Evolutionary conservation across 371 early-diverging fungal species (phyloP).

Genomic region (Catenaria anguillulae): DNA sequence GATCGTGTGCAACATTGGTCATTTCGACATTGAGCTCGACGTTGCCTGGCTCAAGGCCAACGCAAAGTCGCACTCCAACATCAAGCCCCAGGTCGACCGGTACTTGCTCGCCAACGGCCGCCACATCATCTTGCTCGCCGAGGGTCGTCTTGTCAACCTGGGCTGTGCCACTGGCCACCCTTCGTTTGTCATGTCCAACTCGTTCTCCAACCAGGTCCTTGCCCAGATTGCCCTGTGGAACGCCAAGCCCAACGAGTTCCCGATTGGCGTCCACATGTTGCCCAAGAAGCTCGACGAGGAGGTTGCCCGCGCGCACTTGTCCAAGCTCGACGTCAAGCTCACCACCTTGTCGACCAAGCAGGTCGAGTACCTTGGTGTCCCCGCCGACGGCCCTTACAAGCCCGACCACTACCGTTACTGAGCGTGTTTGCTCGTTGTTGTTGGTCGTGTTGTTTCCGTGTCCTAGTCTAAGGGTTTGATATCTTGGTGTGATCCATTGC

Average conservation of each 20-base stretch:
- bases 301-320: constrained; percentile 91
- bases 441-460: no score
- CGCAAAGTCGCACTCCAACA: constrained; percentile 71
- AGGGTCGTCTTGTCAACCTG: constrained; percentile 98
- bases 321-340: constrained; percentile 87
- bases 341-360: constrained; percentile 55
- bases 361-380: constrained; percentile 75
- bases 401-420: constrained; percentile 44
- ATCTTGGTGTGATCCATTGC: no score
- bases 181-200: constrained; percentile 97
- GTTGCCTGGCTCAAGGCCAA: constrained; percentile 97
- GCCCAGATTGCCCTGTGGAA: constrained; percentile 96
- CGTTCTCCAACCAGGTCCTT: constrained; percentile 96
- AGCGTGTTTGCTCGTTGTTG: no score
- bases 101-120: constrained; percentile 82
- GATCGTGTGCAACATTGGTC: constrained; percentile 99
- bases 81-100: constrained; percentile 98
- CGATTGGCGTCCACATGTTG: constrained; percentile 93
- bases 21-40: constrained; percentile 98
- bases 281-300: constrained; percentile 99
- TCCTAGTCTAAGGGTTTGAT: no score
- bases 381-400: constrained; percentile 89
- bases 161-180: constrained; percentile 99
- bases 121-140: constrained; percentile 92
- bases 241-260: constrained; percentile 67